Evolutionary conservation across 768 basidiomycete genomes (phyloP).

Genomic region (Lactarius sp.): DNA sequence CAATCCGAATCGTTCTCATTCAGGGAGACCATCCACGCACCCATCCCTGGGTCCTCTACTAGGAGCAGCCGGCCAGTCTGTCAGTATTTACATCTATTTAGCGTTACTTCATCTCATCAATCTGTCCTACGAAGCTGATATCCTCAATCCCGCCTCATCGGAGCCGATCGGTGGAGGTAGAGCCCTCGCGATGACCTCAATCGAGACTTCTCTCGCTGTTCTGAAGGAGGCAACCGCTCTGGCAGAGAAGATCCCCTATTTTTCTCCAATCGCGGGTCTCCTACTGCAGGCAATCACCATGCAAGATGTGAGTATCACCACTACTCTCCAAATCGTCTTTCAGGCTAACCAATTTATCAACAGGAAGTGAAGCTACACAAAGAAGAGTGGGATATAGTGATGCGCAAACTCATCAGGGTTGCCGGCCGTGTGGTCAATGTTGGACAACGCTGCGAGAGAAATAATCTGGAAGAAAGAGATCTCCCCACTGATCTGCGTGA

Average conservation of each 20-base stretch:
- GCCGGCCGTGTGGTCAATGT: neutral
- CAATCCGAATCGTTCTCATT: too few relatives aligned
- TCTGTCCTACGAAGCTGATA: neutral
- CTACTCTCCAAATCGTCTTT: neutral
- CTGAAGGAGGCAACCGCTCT: neutral
- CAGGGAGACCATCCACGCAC: neutral
- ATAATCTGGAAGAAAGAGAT: neutral
- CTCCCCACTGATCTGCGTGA: neutral
- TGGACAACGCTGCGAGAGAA: neutral
- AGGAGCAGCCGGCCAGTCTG: neutral
- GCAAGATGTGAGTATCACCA: neutral
- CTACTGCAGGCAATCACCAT: neutral
- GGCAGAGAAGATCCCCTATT: neutral
- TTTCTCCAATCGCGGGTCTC: too few relatives aligned
- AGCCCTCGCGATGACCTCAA: neutral
- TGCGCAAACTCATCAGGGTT: neutral
- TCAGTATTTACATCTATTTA: neutral
- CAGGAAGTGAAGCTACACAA: slow-evolving; percentile 3
- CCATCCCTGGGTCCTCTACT: neutral
- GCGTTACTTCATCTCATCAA: neutral
- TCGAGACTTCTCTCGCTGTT: neutral
- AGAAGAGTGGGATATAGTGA: neutral
- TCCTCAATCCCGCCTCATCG: neutral
- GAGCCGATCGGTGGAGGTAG: neutral
- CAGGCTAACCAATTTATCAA: neutral